Evolutionary conservation across 176 grass and related monocot species (phyloP), one percentile per base, ranked within the genome.

Genomic region (sorghum (Sorghum bicolor)): DNA sequence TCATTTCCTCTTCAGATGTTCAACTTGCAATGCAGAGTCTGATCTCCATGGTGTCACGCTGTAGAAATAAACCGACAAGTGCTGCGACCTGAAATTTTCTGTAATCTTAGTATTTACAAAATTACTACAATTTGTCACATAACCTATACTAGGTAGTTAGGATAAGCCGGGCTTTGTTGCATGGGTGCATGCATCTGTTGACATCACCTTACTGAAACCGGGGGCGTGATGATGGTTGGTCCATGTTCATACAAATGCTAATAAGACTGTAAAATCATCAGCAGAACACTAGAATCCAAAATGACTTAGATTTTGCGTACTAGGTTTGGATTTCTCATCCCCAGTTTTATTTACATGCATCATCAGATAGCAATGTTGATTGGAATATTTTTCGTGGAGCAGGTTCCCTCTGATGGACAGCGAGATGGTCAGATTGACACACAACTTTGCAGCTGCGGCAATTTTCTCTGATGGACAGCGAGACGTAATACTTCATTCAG

Each of bases 131-230:
- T 69, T 48, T 45, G 48, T 31, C 36, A 10, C 66, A 60, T 66
- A 67, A 90, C 58, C 22, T 90, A 82, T 65, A 48, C 13, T 78
- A 58, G 66, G 41, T 76, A 70, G 87, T 52, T 89, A 85, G 58
- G 88, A 83, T 37, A 86, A 66, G 53, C 45, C 66, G 53, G 88
- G 24, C 28, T 68, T 40, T 61, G 76, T 79, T 63, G 53, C 73
- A 79, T 79, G 45, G 60, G 26, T 83, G 79, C 61, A 69, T 67
- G 67, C 20, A 78, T 77, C 52, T 16, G 79, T 48, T 86, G 67
- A 83, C 79, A 32, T 83, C 62, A 75, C 36, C 61, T 58, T 67
- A 1, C 45, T 75, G 70, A 81, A 81, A 76, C 78, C 71, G 9
- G 19, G 62, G 65, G 37, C 37, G 14, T 13, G 2, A 66, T 52